These are phyloP conservation scores for Colletotrichum scovillei DNA, from an alignment of 2,329 filamentous ascomycete species.

Conservation along the genomic window DNA sequence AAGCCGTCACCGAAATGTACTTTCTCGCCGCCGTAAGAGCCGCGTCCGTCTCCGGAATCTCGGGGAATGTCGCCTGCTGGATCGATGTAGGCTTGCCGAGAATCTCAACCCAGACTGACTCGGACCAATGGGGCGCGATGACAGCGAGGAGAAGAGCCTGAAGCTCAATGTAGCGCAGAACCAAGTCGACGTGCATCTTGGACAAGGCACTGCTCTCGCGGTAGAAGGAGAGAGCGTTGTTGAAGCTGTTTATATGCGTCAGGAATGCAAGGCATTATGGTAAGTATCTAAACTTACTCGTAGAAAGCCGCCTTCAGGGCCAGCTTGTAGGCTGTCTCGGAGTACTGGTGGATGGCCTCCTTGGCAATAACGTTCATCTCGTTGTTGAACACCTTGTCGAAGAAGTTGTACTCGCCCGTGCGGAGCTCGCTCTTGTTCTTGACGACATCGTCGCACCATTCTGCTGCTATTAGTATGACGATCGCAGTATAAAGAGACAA, in stretches of 20 bases:
- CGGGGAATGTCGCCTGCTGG: constrained; percentile 82
- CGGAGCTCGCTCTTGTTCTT: constrained; percentile 79
- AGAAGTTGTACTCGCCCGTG: constrained; percentile 82
- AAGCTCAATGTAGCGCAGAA: constrained; percentile 84
- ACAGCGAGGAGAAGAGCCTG: constrained; percentile 86
- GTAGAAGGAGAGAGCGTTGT: constrained; percentile 89
- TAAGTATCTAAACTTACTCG: constrained; percentile 58
- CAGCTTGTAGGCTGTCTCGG: constrained; percentile 62
- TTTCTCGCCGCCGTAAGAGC: constrained; percentile 81
- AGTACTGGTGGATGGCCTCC: constrained; percentile 82
- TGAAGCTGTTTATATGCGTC: constrained; percentile 60
- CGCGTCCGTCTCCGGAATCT: constrained; percentile 72
- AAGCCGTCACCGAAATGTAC: constrained; percentile 82
- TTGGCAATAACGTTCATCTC: constrained; percentile 88
- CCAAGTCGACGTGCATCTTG: constrained; percentile 86
- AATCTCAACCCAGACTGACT: constrained; percentile 94
- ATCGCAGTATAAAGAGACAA: neutral
- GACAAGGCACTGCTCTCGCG: constrained; percentile 84
- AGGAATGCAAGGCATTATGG: neutral
- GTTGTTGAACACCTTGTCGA: constrained; percentile 91
- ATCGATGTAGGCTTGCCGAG: constrained; percentile 81
- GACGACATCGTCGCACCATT: constrained; percentile 91
- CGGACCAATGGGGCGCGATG: constrained; percentile 92
- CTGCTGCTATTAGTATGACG: constrained; percentile 54
- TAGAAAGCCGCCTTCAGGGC: constrained; percentile 90